Conservation (phyloP, 2,329 filamentous ascomycete genomes). For the Botrytis squamosa region DNA sequence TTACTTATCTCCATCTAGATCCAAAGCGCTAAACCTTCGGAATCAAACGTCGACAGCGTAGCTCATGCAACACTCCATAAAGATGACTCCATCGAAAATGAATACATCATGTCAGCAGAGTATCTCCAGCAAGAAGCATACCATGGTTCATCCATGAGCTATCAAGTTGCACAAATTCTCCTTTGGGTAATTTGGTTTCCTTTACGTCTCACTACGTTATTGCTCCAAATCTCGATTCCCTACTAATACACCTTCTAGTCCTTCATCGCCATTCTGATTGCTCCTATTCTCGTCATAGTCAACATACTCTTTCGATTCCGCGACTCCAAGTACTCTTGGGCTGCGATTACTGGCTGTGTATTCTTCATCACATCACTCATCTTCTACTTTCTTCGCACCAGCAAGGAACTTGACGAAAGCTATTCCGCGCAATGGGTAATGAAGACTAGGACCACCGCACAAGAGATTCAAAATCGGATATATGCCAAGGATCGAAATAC, state of each 20-base stretch:
- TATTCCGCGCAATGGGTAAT: not conserved
- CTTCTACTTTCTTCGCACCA: not conserved
- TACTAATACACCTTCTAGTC: not conserved
- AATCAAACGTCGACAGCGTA: too few relatives aligned
- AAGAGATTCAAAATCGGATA: not conserved
- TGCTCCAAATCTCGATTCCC: too few relatives aligned
- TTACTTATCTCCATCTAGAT: not conserved
- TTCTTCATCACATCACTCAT: not conserved
- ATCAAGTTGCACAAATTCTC: not conserved
- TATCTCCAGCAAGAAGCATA: not conserved
- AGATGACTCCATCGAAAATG: not conserved
- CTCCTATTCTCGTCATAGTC: not conserved
- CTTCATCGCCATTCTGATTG: not conserved
- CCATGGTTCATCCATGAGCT: conserved; percentile 3
- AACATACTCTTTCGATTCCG: not conserved
- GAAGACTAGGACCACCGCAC: not conserved
- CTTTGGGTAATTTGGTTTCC: not conserved
- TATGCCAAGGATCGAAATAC: not conserved
- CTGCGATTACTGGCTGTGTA: not conserved
- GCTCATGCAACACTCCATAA: too few relatives aligned
- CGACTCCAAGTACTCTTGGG: not conserved
- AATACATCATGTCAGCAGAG: not conserved
- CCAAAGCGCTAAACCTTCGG: not conserved
- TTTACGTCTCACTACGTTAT: not conserved
- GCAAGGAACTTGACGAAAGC: not conserved